phyloP scores from a whole-genome alignment of 208 protist genomes.

The Leishmania amazonensis region DNA sequence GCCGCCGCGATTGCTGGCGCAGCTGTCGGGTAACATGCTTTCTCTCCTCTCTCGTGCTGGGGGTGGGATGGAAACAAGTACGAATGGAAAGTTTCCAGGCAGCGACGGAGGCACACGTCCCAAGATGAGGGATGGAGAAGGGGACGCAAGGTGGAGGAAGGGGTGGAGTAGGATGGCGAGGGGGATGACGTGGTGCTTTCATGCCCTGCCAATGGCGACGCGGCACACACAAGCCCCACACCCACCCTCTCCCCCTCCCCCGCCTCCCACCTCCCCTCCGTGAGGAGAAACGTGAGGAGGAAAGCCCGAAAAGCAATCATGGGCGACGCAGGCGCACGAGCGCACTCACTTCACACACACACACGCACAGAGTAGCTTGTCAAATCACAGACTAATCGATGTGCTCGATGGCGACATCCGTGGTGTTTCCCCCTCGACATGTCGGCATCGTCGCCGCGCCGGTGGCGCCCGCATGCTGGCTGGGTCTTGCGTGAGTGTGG shows the following conservation, averaged over 20 bases:
- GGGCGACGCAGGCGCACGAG: not conserved
- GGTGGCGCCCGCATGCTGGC: not conserved
- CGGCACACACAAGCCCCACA: not conserved
- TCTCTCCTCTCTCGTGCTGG: not conserved
- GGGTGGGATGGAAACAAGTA: not conserved
- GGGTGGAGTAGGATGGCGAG: not conserved
- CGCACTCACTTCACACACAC: not conserved
- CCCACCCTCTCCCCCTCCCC: no score
- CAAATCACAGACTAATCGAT: not conserved
- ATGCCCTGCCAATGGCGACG: not conserved
- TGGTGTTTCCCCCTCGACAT: not conserved
- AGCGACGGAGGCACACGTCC: not conserved
- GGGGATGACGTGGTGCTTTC: not conserved
- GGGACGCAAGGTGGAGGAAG: not conserved
- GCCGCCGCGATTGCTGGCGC: not conserved
- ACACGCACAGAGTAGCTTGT: not conserved
- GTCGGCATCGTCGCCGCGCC: not conserved
- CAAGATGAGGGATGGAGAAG: not conserved
- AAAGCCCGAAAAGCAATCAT: not conserved
- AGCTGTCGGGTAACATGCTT: not conserved
- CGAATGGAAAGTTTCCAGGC: not conserved
- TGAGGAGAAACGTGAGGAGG: not conserved
- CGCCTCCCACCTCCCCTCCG: no score
- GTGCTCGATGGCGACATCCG: slow-evolving; percentile 14
- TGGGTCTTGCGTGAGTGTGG: not conserved